Percentiles rank a stretch among this genome's conserved stretches.
Evolutionary conservation across 75 land plant genomes (phyloP).

Genomic region (Adiantum capillusveneris): DNA sequence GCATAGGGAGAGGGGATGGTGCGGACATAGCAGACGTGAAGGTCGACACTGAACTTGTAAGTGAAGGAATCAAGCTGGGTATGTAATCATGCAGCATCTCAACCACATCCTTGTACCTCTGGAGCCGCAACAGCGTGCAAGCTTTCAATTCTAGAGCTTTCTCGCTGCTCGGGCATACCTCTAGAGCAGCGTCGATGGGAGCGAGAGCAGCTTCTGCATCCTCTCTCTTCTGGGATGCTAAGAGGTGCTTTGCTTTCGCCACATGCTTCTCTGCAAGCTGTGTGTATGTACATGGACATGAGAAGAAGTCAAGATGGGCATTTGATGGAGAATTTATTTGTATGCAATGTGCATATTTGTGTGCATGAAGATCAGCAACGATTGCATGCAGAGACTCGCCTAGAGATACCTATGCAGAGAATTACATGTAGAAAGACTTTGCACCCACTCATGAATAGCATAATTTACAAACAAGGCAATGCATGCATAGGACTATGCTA

Average conservation of each 20-base stretch:
- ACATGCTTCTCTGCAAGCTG: conserved; percentile 58
- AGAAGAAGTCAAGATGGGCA: too few species aligned
- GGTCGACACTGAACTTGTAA: conserved; percentile 27
- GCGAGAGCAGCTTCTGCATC: conserved; percentile 36
- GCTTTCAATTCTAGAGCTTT: conserved; percentile 63
- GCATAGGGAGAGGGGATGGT: neutral
- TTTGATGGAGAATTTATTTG: too few species aligned
- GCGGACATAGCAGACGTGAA: neutral
- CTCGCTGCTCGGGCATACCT: conserved; percentile 43
- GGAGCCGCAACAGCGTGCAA: conserved; percentile 39
- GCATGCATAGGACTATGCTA: too few species aligned
- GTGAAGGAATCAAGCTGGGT: conserved; percentile 30
- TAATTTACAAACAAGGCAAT: too few species aligned
- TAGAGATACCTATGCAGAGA: too few species aligned
- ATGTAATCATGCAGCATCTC: conserved; percentile 70
- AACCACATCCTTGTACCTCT: conserved; percentile 63
- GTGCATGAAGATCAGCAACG: too few species aligned
- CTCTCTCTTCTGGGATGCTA: conserved; percentile 29
- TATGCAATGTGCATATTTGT: too few species aligned
- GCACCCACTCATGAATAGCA: too few species aligned
- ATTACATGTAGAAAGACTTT: too few species aligned
- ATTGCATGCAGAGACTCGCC: too few species aligned
- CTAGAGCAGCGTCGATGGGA: conserved; percentile 57
- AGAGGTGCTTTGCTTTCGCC: conserved; percentile 35
- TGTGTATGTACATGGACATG: too few species aligned